Evolutionary conservation across 2,329 filamentous ascomycete genomes (phyloP).

Genomic region (Pezicula neosporulosa): DNA sequence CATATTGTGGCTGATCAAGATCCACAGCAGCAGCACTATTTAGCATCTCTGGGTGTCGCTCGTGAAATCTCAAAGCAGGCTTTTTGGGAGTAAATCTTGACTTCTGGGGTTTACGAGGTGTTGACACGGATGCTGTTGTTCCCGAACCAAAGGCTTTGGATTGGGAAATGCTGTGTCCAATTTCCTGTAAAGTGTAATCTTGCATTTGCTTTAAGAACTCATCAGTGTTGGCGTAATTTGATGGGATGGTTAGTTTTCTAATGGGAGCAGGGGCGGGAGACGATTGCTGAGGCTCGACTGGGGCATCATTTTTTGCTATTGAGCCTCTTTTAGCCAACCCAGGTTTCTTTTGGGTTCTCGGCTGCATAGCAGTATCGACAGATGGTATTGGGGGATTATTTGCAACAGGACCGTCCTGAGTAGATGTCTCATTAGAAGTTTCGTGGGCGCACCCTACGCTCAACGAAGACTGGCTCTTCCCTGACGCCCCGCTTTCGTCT

Average conservation of each 20-base stretch:
- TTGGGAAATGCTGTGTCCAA: conserved; percentile 33
- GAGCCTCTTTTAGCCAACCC: conserved; percentile 16
- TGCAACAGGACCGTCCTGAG: conserved; percentile 11
- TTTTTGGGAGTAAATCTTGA: conserved; percentile 53
- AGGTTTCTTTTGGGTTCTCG: conserved; percentile 22
- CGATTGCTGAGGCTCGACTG: background rate
- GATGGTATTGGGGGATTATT: background rate
- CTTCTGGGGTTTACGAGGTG: conserved; percentile 10
- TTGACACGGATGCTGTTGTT: conserved; percentile 8
- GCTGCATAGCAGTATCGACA: background rate
- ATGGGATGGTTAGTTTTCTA: conserved; percentile 27
- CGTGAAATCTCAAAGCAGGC: conserved; percentile 49
- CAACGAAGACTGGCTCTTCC: conserved; percentile 49
- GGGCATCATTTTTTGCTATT: background rate
- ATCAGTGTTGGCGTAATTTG: conserved; percentile 26
- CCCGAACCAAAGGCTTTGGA: conserved; percentile 7
- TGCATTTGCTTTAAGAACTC: conserved; percentile 53
- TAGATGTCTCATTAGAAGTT: conserved; percentile 20
- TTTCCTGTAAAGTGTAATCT: conserved; percentile 55
- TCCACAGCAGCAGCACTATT: conserved; percentile 26
- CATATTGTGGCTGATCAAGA: conserved; percentile 31
- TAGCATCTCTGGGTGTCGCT: conserved; percentile 47
- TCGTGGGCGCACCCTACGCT: conserved; percentile 40
- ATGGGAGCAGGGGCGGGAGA: conserved; percentile 8
- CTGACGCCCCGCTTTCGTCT: conserved; percentile 15